Percentiles rank a stretch among this genome's conserved stretches.
phyloP scores from a whole-genome alignment of 116 monocot genomes.

The Papilionanthe hybrid region DNA sequence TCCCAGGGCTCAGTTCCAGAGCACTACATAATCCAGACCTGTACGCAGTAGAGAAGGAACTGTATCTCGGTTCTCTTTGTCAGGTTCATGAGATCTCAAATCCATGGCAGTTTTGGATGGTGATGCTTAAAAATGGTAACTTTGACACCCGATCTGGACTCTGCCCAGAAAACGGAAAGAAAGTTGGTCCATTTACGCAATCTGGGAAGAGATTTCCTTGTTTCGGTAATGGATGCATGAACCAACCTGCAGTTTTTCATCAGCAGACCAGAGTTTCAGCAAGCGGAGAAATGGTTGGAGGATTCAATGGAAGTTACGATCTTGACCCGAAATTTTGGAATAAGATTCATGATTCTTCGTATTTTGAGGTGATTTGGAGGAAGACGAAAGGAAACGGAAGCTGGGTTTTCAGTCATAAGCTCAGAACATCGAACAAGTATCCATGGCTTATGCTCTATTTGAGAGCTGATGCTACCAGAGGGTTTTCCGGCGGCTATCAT shows the following conservation, averaged over 20 bases:
- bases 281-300: slow-evolving; percentile 32
- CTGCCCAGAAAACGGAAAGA: slow-evolving; percentile 61
- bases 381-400: slow-evolving; percentile 41
- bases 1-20: neutral
- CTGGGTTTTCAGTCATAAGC: slow-evolving; percentile 36
- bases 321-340: slow-evolving; percentile 22
- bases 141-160: slow-evolving; percentile 56
- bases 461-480: slow-evolving; percentile 41
- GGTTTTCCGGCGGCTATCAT: slow-evolving; percentile 46
- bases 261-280: slow-evolving; percentile 28
- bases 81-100: slow-evolving; percentile 32
- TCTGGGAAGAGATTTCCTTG: slow-evolving; percentile 57
- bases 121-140: slow-evolving; percentile 93
- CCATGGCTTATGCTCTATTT: slow-evolving; percentile 53
- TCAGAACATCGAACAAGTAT: slow-evolving; percentile 32
- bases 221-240: slow-evolving; percentile 82
- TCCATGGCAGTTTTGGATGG: slow-evolving; percentile 95
- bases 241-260: slow-evolving; percentile 63
- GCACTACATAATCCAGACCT: slow-evolving; percentile 29
- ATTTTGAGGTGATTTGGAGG: slow-evolving; percentile 21
- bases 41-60: slow-evolving; percentile 71
- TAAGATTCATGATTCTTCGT: slow-evolving; percentile 7
- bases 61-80: slow-evolving; percentile 63
- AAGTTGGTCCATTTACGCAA: slow-evolving; percentile 49
- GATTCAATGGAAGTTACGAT: slow-evolving; percentile 60